Evolutionary conservation across 106 monocot genomes (phyloP).

Genomic region (Narthecium ossifragum): DNA sequence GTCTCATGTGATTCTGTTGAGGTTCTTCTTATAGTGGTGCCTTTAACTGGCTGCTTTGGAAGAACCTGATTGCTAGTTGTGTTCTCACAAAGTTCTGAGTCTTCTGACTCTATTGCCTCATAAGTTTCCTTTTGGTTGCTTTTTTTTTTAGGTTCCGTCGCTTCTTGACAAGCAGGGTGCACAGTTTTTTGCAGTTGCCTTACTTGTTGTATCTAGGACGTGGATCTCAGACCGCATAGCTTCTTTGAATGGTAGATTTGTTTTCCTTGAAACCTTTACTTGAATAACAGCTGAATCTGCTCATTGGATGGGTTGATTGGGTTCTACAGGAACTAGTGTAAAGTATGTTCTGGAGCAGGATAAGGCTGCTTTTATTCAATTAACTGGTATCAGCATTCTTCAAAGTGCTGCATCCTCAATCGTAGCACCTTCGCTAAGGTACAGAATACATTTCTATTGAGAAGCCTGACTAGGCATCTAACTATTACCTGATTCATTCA

Average conservation of each 20-base stretch:
- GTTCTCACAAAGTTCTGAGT: too few species aligned
- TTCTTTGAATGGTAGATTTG: constrained; percentile 80
- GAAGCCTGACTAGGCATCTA: too few species aligned
- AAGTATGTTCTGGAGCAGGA: constrained; percentile 95
- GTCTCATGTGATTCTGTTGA: too few species aligned
- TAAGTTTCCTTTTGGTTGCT: constrained; percentile 1
- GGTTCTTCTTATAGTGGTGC: too few species aligned
- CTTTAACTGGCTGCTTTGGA: too few species aligned
- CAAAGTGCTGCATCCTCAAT: constrained; percentile 95
- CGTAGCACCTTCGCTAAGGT: constrained; percentile 94
- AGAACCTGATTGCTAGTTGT: too few species aligned
- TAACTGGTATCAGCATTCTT: constrained; percentile 83
- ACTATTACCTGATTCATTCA: too few species aligned
- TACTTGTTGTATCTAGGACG: constrained; percentile 91
- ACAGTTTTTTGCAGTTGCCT: constrained; percentile 78
- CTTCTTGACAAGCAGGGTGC: constrained; percentile 91
- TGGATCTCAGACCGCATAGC: constrained; percentile 99
- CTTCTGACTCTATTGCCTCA: too few species aligned
- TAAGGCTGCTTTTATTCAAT: constrained; percentile 78
- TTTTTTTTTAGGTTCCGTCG: constrained; percentile 61
- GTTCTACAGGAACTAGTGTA: constrained; percentile 90
- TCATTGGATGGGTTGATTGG: background rate
- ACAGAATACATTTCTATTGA: constrained; percentile 4
- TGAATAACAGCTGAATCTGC: too few species aligned
- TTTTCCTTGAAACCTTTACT: too few species aligned